Percentiles rank a stretch among this genome's conserved stretches.
These are phyloP conservation scores for Calonectria hongkongensis DNA, from an alignment of 2,329 filamentous ascomycete species.

Conservation along the genomic window DNA sequence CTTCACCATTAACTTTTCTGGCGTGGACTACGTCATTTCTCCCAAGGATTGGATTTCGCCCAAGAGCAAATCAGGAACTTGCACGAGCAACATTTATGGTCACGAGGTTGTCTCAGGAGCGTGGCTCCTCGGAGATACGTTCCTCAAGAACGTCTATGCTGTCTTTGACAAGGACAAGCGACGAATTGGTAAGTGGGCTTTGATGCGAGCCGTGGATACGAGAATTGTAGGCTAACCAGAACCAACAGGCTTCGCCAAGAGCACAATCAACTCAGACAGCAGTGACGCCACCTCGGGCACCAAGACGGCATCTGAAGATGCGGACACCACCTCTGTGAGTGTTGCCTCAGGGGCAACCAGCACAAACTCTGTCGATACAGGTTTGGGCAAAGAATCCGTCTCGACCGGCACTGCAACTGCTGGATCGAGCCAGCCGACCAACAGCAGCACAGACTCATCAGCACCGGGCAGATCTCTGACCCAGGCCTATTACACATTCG, in stretches of 20 bases:
- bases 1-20: constrained; percentile 81
- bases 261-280: constrained; percentile 38
- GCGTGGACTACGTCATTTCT: constrained; percentile 79
- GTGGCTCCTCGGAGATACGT: constrained; percentile 91
- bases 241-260: constrained; percentile 50
- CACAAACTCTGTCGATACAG: constrained; percentile 42
- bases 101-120: constrained; percentile 78
- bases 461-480: constrained; percentile 45
- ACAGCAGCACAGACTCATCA: constrained; percentile 52
- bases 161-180: constrained; percentile 86
- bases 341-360: constrained; percentile 41
- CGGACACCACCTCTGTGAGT: constrained; percentile 43
- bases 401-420: constrained; percentile 50
- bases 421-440: constrained; percentile 41
- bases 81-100: constrained; percentile 85
- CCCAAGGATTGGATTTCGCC: constrained; percentile 81
- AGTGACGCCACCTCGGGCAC: constrained; percentile 36
- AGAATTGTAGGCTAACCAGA: constrained; percentile 36
- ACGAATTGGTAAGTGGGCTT: constrained; percentile 73
- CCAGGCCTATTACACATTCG: constrained; percentile 50
- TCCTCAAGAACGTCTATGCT: constrained; percentile 92
- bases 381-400: constrained; percentile 52
- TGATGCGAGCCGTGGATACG: neutral
- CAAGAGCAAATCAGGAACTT: constrained; percentile 66
- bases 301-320: constrained; percentile 29